Evolutionary conservation across 371 early-diverging fungal genomes (phyloP).

Genomic region (Mycotypha africana): DNA sequence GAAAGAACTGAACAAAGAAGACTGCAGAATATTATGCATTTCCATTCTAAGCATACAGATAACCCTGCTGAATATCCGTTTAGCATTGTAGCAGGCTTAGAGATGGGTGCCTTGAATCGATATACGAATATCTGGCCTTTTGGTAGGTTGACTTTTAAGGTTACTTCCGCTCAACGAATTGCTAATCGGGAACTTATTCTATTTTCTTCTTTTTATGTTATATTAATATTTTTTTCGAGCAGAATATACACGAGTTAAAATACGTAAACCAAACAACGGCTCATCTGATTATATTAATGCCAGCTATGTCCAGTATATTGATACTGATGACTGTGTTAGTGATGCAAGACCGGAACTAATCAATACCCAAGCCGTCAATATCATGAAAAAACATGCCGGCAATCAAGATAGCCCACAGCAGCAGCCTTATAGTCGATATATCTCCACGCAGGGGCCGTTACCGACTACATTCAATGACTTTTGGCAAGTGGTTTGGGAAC

Average conservation of each 20-base stretch:
- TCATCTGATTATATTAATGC: constrained; percentile 84
- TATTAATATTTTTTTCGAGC: constrained; percentile 17
- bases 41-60: constrained; percentile 40
- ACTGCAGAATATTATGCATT: constrained; percentile 58
- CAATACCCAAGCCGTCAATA: constrained; percentile 11
- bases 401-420: too few relatives aligned
- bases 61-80: constrained; percentile 40
- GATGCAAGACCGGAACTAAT: constrained; percentile 53
- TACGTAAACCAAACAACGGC: constrained; percentile 14
- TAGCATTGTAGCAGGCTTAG: constrained; percentile 61
- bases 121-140: constrained; percentile 80
- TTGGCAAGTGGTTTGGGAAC: constrained; percentile 90
- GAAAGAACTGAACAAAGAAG: constrained; percentile 58
- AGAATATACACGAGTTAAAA: constrained; percentile 54
- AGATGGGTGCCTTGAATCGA: constrained; percentile 64
- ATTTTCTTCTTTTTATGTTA: constrained; percentile 25
- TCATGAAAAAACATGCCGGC: constrained; percentile 16
- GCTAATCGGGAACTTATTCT: too few relatives aligned
- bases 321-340: constrained; percentile 63
- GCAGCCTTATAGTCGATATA: constrained; percentile 51
- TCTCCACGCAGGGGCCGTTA: constrained; percentile 88
- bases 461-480: constrained; percentile 81
- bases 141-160: constrained; percentile 37
- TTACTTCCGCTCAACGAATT: too few relatives aligned
- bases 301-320: constrained; percentile 35